These are phyloP conservation scores for Marasmius fiardii DNA, from an alignment of 1,284 basidiomycete genomes.

Conservation along the genomic window DNA sequence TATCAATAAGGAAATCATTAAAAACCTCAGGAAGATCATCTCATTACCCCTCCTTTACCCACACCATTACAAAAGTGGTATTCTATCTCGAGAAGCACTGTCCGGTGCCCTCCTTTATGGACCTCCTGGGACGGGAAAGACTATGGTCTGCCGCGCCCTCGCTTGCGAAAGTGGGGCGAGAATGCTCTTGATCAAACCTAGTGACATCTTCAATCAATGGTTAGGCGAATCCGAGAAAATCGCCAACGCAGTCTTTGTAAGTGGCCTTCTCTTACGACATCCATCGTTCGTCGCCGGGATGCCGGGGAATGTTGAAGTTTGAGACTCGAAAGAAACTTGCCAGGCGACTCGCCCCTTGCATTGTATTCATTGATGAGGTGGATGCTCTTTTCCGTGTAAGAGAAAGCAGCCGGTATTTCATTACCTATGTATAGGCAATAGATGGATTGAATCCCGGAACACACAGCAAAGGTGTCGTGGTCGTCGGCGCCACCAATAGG, in stretches of 20 bases:
- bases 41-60: too few species aligned
- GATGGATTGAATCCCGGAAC: conserved; percentile 4
- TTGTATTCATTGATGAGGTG: conserved; percentile 7
- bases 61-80: neutral
- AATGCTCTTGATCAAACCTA: conserved; percentile 3
- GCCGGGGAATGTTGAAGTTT: neutral
- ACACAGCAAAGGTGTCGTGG: conserved; percentile 3
- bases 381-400: conserved; percentile 1
- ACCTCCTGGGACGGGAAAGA: conserved; percentile 8
- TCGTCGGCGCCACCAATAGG: conserved; percentile 8
- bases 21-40: too few species aligned
- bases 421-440: neutral
- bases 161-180: conserved; percentile 4
- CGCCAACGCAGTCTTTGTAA: conserved; percentile 3
- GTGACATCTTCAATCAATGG: neutral
- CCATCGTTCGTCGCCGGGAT: too few species aligned
- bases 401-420: neutral
- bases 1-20: too few species aligned
- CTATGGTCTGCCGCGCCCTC: conserved; percentile 6
- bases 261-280: neutral
- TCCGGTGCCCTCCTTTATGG: neutral
- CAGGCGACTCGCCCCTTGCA: conserved; percentile 1
- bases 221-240: conserved; percentile 5
- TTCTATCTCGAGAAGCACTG: conserved; percentile 1
- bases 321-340: conserved; percentile 1